Evolutionary conservation across 2,329 filamentous ascomycete genomes (phyloP), one percentile per base, ranked within the genome.

Genomic region (Xylariomycetidae sp.): DNA sequence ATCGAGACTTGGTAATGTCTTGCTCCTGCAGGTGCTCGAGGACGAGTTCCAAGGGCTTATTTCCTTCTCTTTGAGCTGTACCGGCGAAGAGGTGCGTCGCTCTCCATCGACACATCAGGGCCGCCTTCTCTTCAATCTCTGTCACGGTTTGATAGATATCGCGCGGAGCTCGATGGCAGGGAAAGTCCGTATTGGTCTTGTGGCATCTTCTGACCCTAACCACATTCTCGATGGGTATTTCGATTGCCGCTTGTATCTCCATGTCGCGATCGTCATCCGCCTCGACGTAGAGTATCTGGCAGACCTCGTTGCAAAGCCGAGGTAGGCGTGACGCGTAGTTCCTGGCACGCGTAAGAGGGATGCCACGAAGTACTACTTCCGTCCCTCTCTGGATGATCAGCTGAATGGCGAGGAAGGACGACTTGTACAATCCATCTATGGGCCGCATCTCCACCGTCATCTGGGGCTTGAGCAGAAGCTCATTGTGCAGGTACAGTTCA

Each of bases 51-150:
- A 30, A 24, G 8, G 49, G 46, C 1, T 50, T 47, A 3, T 48
- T 38, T 17, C 38, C 46, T n/a, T 27, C 31, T 12, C 36, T 42
- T 7, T 35, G 39, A 4, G 25, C 35, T 6, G 51, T 40, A 31
- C 50, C 39, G 25, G 45, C 45, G 39, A 53, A 56, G 24, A 46
- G 39, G 6, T 50, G 47, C n/a, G 39, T 46, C 24, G 48, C 51
- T 35, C 50, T 56, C 58, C 59, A 62, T 18, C 60, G 53, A 29
- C 60, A 63, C 25, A 58, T 46, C 14, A 63, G 39, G 10, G 51
- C 44, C 2, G 49, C 58, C 7, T 51, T 47, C 12, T 44, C 42
- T 31, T 60, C 54, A 26, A 57, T 47, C 2, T 51, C 49, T 6
- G 31, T 38, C 17, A 38, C 35, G 4, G 35, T 43, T 1, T 24